Evolutionary conservation across 805 yeast species (phyloP).

Genomic region (Myxozyma nipponensis): DNA sequence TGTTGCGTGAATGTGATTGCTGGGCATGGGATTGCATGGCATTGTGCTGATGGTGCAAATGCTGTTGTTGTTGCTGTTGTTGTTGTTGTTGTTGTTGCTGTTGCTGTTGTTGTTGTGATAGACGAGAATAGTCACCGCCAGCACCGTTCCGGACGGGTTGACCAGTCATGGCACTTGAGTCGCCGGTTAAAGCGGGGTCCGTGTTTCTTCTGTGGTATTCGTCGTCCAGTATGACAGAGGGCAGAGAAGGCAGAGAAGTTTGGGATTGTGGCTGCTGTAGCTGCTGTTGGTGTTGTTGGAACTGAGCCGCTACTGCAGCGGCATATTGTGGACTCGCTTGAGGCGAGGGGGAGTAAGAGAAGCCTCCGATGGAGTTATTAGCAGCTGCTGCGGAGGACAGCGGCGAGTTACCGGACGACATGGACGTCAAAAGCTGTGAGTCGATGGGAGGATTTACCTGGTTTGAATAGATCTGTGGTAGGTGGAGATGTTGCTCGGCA

Average conservation of each 20-base stretch:
- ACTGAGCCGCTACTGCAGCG: constrained; percentile 6
- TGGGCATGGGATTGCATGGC: neutral
- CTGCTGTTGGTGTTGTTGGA: constrained; percentile 6
- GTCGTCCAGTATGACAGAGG: constrained; percentile 6
- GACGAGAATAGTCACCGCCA: constrained; percentile 16
- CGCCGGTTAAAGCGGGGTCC: constrained; percentile 25
- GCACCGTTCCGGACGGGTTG: constrained; percentile 24
- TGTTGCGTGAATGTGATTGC: constrained; percentile 1
- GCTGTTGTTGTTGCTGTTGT: neutral
- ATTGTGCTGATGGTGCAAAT: neutral
- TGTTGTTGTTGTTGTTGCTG: constrained; percentile 25
- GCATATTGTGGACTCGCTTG: constrained; percentile 10
- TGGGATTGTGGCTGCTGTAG: neutral
- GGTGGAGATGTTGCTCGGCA: neutral
- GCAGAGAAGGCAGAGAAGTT: constrained; percentile 6
- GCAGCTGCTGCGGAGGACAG: constrained; percentile 8
- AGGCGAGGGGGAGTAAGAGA: constrained; percentile 14
- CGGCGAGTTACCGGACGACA: constrained; percentile 8
- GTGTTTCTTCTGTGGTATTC: constrained; percentile 9
- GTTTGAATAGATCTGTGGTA: constrained; percentile 13
- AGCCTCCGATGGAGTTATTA: neutral
- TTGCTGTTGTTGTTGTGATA: constrained; percentile 22
- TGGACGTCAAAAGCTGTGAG: constrained; percentile 26
- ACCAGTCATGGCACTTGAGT: constrained; percentile 20
- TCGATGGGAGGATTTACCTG: constrained; percentile 27